These are phyloP conservation scores for Trichoderma koningii DNA, from an alignment of 2,329 filamentous ascomycete species.

Conservation along the genomic window DNA sequence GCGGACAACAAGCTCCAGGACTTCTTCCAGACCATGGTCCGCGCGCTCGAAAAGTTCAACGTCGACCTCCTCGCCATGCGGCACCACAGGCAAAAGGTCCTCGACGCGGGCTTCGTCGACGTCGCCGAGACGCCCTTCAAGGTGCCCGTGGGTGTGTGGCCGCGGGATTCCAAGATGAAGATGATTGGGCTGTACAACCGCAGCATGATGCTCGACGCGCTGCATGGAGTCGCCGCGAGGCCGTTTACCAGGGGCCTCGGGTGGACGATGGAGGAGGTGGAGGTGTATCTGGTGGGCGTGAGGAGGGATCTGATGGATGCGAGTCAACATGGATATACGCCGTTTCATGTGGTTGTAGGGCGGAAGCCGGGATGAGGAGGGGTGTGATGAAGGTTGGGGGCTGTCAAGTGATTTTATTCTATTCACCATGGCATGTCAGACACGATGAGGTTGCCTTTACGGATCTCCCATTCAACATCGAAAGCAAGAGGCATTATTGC, in stretches of 20 bases:
- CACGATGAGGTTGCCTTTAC: no score
- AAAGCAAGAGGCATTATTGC: no score
- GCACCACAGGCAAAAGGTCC: constrained; percentile 35
- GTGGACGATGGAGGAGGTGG: constrained; percentile 41
- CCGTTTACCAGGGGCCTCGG: constrained; percentile 41
- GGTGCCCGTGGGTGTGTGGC: constrained; percentile 52
- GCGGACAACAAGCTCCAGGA: constrained; percentile 34
- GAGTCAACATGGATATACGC: constrained; percentile 27
- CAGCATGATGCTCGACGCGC: constrained; percentile 37
- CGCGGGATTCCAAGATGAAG: constrained; percentile 49
- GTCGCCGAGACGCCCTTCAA: constrained; percentile 45
- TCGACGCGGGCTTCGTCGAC: constrained; percentile 45
- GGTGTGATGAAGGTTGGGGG: no score
- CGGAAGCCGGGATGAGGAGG: constrained; percentile 29
- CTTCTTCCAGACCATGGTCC: constrained; percentile 37
- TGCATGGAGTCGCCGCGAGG: constrained; percentile 40
- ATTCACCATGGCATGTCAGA: no score
- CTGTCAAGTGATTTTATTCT: no score
- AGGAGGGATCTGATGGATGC: constrained; percentile 39
- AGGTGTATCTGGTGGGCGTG: constrained; percentile 40
- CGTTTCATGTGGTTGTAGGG: constrained; percentile 29
- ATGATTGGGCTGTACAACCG: constrained; percentile 45
- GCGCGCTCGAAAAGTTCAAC: constrained; percentile 37
- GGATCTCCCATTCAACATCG: no score
- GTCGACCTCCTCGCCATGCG: constrained; percentile 38